Conservation (phyloP, 2,329 filamentous ascomycete species). For the Apiospora saccharicola region DNA sequence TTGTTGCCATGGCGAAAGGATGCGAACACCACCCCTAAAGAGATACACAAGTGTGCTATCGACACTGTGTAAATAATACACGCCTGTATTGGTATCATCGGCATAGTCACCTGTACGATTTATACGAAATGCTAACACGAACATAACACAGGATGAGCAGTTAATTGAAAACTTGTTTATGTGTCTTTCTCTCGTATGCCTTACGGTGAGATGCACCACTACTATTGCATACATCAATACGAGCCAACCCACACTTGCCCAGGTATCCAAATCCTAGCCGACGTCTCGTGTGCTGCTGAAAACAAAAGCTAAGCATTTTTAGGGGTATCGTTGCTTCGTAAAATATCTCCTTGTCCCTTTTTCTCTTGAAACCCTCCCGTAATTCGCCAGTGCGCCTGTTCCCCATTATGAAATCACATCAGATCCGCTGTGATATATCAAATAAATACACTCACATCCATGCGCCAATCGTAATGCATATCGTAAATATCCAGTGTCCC, state of each 20-base stretch:
- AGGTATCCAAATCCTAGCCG: background rate
- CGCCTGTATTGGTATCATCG: background rate
- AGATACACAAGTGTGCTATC: background rate
- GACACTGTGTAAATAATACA: background rate
- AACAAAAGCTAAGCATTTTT: background rate
- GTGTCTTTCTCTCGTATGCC: background rate
- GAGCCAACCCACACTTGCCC: constrained; percentile 1
- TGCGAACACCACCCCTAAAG: background rate
- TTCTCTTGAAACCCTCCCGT: constrained; percentile 10
- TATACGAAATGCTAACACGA: background rate
- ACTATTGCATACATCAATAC: constrained; percentile 4
- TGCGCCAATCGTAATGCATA: constrained; percentile 51
- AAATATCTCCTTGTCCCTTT: background rate
- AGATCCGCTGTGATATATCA: background rate
- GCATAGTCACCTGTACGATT: background rate
- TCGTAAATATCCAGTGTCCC: constrained; percentile 29
- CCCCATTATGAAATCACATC: constrained; percentile 8
- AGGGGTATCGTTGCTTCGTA: constrained; percentile 15
- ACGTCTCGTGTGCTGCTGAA: background rate
- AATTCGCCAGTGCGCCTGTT: background rate
- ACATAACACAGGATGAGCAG: background rate
- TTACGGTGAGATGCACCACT: background rate
- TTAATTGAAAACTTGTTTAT: background rate
- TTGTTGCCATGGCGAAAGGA: background rate
- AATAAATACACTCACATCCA: constrained; percentile 40